These are phyloP conservation scores for Hypomyces perniciosus DNA, from an alignment of 2,329 filamentous ascomycete genomes.

Conservation along the genomic window DNA sequence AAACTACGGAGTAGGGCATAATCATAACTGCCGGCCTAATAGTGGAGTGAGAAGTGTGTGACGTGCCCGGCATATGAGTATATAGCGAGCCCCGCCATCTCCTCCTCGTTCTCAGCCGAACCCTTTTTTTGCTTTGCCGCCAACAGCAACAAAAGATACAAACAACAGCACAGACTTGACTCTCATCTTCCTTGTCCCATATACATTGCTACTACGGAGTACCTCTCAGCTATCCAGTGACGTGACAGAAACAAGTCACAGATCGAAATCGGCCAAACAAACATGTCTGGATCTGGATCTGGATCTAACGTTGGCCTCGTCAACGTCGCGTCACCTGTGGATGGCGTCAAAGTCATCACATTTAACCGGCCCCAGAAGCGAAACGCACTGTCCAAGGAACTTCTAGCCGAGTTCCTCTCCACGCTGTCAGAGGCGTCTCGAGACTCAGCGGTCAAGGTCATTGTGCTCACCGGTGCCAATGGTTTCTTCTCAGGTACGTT, in stretches of 20 bases:
- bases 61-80: slow-evolving; percentile 8
- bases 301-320: slow-evolving; percentile 13
- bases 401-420: slow-evolving; percentile 40
- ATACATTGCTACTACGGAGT: not conserved
- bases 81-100: slow-evolving; percentile 8
- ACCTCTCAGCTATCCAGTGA: not conserved
- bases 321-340: slow-evolving; percentile 15
- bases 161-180: not conserved
- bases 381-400: slow-evolving; percentile 50
- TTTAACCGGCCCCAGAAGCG: slow-evolving; percentile 51
- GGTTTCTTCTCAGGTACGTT: slow-evolving; percentile 19
- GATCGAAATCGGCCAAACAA: slow-evolving; percentile 6
- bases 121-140: slow-evolving; percentile 5
- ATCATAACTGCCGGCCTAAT: slow-evolving; percentile 1
- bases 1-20: not conserved
- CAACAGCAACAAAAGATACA: not conserved
- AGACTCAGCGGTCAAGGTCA: slow-evolving; percentile 24
- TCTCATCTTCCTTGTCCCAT: not conserved
- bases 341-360: slow-evolving; percentile 41
- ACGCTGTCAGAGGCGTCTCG: slow-evolving; percentile 19
- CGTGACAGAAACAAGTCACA: not conserved
- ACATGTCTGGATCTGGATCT: slow-evolving; percentile 13
- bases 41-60: slow-evolving; percentile 7
- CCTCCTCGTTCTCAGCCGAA: not conserved
- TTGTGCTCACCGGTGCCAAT: slow-evolving; percentile 33